These are phyloP conservation scores for Kwoniella pini DNA, from an alignment of 768 basidiomycete species.

Conservation along the genomic window DNA sequence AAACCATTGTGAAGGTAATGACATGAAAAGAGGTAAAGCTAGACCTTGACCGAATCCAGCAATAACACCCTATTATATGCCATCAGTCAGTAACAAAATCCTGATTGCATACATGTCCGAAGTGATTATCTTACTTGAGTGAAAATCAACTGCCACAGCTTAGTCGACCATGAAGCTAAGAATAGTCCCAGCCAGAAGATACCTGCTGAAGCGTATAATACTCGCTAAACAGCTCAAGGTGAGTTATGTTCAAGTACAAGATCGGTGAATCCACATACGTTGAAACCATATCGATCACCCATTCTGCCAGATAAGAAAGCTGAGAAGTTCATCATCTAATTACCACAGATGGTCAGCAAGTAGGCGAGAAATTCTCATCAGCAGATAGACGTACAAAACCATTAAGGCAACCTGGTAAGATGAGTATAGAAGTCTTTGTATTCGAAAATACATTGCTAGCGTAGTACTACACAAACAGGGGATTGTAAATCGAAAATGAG, in stretches of 20 bases:
- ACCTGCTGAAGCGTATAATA: constrained; percentile 22
- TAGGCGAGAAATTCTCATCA: neutral
- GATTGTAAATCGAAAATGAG: neutral
- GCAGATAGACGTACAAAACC: constrained; percentile 18
- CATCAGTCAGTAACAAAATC: too few relatives aligned
- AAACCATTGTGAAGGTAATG: constrained; percentile 49
- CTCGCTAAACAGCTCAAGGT: constrained; percentile 16
- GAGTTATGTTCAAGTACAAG: too few relatives aligned
- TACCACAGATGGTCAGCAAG: neutral
- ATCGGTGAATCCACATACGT: constrained; percentile 18
- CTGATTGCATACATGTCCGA: too few relatives aligned
- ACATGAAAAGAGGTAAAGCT: constrained; percentile 46
- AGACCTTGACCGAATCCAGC: constrained; percentile 33
- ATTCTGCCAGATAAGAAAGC: constrained; percentile 34
- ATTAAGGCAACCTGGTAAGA: constrained; percentile 14
- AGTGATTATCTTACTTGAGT: constrained; percentile 31
- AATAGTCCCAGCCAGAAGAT: constrained; percentile 31
- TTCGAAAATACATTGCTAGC: constrained; percentile 16
- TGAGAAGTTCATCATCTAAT: constrained; percentile 19
- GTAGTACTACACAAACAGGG: constrained; percentile 22
- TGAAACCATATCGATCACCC: constrained; percentile 40
- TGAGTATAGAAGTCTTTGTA: constrained; percentile 16
- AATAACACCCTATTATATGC: constrained; percentile 25
- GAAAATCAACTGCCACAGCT: constrained; percentile 32
- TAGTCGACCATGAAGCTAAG: constrained; percentile 22